Evolutionary conservation across 495 filamentous ascomycete species (phyloP).

Genomic region (Trichocladium antarcticum): DNA sequence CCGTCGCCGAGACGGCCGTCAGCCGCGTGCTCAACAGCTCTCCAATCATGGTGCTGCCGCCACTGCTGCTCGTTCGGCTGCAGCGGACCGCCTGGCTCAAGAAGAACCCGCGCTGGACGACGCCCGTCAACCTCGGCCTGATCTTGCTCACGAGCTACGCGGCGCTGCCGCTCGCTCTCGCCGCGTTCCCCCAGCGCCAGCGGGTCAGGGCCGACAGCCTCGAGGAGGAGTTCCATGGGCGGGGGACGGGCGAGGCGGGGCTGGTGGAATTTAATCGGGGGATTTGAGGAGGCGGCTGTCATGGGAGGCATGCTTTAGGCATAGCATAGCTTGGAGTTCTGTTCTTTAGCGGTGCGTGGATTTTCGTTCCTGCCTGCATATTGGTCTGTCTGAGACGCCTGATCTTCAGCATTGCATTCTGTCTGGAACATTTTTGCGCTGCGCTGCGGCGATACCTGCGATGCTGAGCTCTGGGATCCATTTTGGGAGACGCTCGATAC

Average conservation of each 20-base stretch:
- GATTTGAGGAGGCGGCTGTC: constrained; percentile 42
- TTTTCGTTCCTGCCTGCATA: too few relatives aligned
- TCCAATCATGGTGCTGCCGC: constrained; percentile 92
- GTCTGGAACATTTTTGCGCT: too few relatives aligned
- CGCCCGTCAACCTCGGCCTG: constrained; percentile 74
- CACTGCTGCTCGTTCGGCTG: constrained; percentile 68
- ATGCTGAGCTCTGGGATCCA: too few relatives aligned
- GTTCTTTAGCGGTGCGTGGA: too few relatives aligned
- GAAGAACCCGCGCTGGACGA: constrained; percentile 54
- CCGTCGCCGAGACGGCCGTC: constrained; percentile 83
- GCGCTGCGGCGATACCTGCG: too few relatives aligned
- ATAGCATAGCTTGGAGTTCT: constrained; percentile 2
- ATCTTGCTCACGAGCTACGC: constrained; percentile 73
- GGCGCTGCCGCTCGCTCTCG: constrained; percentile 75
- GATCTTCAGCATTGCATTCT: too few relatives aligned
- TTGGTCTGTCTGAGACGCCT: too few relatives aligned
- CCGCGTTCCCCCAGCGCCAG: constrained; percentile 86
- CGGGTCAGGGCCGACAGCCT: constrained; percentile 56
- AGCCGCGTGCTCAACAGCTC: constrained; percentile 84
- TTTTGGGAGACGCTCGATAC: too few relatives aligned
- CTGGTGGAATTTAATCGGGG: constrained; percentile 87
- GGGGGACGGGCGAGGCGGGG: constrained; percentile 55
- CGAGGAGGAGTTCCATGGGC: constrained; percentile 72
- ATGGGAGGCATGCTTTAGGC: neutral
- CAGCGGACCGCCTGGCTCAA: constrained; percentile 69